Evolutionary conservation across 2,329 filamentous ascomycete genomes (phyloP), one percentile per base, ranked within the genome.

Genomic region (Calonectria pseudoturangicola): DNA sequence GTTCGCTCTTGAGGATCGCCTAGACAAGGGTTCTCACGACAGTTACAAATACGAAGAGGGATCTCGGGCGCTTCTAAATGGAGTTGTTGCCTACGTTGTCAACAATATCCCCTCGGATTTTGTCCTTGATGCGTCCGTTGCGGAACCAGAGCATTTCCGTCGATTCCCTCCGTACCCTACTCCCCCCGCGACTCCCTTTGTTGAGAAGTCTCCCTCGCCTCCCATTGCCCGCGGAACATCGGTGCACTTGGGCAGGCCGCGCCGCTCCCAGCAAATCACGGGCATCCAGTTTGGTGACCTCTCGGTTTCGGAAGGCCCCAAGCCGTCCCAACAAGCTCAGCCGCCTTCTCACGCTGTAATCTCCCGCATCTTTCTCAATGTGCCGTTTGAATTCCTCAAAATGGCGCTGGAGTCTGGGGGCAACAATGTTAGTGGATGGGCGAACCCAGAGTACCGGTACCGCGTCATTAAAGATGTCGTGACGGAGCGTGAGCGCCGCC

Each of bases 231-330:
- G 82, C 70, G 85, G 83, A 60, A 83, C 84, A 9, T 81, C 81
- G 3, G 81, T 84, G 25, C 82, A 84, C 47, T 77, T 84, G 27
- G 82, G 82, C 56, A 82, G 79, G 64, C 80, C 79, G 9, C 86
- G 84, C 66, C 83, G 90, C 64, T 87, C 88, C 60, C 83, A 83
- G 47, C 89, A 91, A 30, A 85, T 93, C 13, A 89, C 88, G 73
- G 89, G 88, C 73, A 94, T 95, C 66, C 90, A 92, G 73, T 95
- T 95, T 78, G 93, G 93, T n/a, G 92, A 94, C 75, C 84, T 93
- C 25, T 85, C 90, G 77, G 63, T 85, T 74, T 72, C 84, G 3
- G 84, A 85, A 43, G 81, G 77, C 48, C 81, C 80, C 8, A 80
- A 77, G 25, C 77, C 76, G 7, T 72, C 77, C 9, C 78, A 74